A percentile compares a stretch with the other conserved stretches of the same genome.
phyloP scores from a whole-genome alignment of 1,284 basidiomycete genomes.

The Mycosarcoma mackinlayi region DNA sequence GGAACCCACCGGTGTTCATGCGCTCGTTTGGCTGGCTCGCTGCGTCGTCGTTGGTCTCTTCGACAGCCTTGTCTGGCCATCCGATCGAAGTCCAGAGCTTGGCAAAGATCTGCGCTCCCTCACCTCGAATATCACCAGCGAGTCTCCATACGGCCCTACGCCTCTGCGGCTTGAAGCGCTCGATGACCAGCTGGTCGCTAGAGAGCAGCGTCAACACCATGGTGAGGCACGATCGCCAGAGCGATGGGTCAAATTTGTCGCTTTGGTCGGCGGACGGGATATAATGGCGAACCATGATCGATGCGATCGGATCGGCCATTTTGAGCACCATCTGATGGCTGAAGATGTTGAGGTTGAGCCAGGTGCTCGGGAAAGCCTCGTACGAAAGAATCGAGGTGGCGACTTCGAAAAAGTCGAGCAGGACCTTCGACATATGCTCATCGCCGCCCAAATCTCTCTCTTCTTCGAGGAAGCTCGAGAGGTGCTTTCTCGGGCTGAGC shows the following conservation, averaged over 20 bases:
- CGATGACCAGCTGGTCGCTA: slow-evolving; percentile 90
- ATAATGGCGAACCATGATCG: slow-evolving; percentile 82
- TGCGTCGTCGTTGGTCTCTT: slow-evolving; percentile 21
- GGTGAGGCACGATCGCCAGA: slow-evolving; percentile 86
- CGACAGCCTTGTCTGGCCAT: slow-evolving; percentile 42
- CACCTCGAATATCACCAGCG: slow-evolving; percentile 91
- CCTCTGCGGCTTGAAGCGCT: slow-evolving; percentile 92
- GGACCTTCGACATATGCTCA: slow-evolving; percentile 74
- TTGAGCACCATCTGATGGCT: slow-evolving; percentile 88
- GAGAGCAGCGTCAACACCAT: slow-evolving; percentile 86
- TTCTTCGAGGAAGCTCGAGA: slow-evolving; percentile 77
- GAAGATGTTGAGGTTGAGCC: slow-evolving; percentile 92
- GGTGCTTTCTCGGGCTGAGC: slow-evolving; percentile 80
- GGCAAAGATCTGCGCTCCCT: slow-evolving; percentile 85
- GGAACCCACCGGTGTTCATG: slow-evolving; percentile 64
- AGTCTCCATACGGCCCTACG: slow-evolving; percentile 94
- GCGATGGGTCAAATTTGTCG: slow-evolving; percentile 77
- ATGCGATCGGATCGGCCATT: slow-evolving; percentile 83
- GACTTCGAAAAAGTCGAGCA: slow-evolving; percentile 84
- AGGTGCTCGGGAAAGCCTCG: slow-evolving; percentile 88
- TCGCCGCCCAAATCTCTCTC: slow-evolving; percentile 59
- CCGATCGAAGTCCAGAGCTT: slow-evolving; percentile 85
- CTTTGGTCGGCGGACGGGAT: slow-evolving; percentile 77
- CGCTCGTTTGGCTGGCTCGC: slow-evolving; percentile 32
- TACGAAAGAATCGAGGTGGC: slow-evolving; percentile 84